Percentiles rank a stretch among this genome's conserved stretches.
These are phyloP conservation scores for Arabidopsis thaliana DNA, from an alignment of 345 rosid genomes.

Conservation along the genomic window TAIR10.1 NC_003076.8:21129501-21130000, in stretches of 20 bases:
- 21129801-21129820: slow-evolving; percentile 86
- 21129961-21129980: slow-evolving; percentile 59
- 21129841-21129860: slow-evolving; percentile 73
- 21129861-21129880: slow-evolving; percentile 74
- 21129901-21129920: slow-evolving; percentile 28
- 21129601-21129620: slow-evolving; percentile 78
- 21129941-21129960: slow-evolving; percentile 48
- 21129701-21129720: neutral
- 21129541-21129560: slow-evolving; percentile 53
- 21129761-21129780: slow-evolving; percentile 90
- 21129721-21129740: slow-evolving; percentile 45
- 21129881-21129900: slow-evolving; percentile 54
- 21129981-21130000: slow-evolving; percentile 62
- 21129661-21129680: neutral
- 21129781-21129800: slow-evolving; percentile 75
- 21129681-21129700: neutral
- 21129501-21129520: neutral
- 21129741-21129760: slow-evolving; percentile 91
- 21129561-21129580: slow-evolving; percentile 44
- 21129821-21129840: slow-evolving; percentile 82
- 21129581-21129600: slow-evolving; percentile 70
- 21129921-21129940: slow-evolving; percentile 48
- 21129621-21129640: slow-evolving; percentile 73
- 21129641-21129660: slow-evolving; percentile 77
- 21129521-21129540: neutral